These are phyloP conservation scores for Cicer yamashitae DNA, from an alignment of 306 rosid species.

Conservation along the genomic window DNA sequence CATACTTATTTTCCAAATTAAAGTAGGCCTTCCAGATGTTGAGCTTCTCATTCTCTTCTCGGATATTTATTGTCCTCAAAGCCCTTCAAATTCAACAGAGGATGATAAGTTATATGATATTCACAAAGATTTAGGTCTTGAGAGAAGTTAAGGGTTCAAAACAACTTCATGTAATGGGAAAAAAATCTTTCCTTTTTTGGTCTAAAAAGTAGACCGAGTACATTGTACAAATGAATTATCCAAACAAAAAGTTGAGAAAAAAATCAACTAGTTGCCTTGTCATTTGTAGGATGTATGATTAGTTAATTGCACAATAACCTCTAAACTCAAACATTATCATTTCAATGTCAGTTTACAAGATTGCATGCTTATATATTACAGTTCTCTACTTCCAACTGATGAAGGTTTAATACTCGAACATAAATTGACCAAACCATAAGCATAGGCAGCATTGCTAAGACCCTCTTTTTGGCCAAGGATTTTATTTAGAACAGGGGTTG, in stretches of 20 bases:
- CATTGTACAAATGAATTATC: neutral
- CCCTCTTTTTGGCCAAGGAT: neutral
- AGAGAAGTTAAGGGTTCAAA: slow-evolving; percentile 13
- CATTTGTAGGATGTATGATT: neutral
- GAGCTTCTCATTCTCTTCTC: slow-evolving; percentile 92
- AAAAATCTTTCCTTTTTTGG: neutral
- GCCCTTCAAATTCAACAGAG: slow-evolving; percentile 62
- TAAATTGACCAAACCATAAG: neutral
- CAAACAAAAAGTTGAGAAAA: slow-evolving; percentile 8
- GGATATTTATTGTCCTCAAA: slow-evolving; percentile 78
- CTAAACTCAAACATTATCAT: neutral
- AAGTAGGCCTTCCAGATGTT: slow-evolving; percentile 92
- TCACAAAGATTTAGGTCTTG: slow-evolving; percentile 8
- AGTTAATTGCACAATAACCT: slow-evolving; percentile 5
- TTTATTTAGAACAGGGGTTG: neutral
- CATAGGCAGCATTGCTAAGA: neutral
- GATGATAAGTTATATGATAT: slow-evolving; percentile 25
- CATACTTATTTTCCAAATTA: slow-evolving; percentile 85
- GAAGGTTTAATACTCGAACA: slow-evolving; percentile 10
- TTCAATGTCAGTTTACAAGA: neutral
- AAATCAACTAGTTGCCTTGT: neutral
- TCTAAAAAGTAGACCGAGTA: neutral
- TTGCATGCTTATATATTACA: slow-evolving; percentile 21
- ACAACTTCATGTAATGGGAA: neutral
- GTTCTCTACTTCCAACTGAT: neutral